Conservation (phyloP, 2,329 filamentous ascomycete genomes). For the Calcarisporium arbuscula region DNA sequence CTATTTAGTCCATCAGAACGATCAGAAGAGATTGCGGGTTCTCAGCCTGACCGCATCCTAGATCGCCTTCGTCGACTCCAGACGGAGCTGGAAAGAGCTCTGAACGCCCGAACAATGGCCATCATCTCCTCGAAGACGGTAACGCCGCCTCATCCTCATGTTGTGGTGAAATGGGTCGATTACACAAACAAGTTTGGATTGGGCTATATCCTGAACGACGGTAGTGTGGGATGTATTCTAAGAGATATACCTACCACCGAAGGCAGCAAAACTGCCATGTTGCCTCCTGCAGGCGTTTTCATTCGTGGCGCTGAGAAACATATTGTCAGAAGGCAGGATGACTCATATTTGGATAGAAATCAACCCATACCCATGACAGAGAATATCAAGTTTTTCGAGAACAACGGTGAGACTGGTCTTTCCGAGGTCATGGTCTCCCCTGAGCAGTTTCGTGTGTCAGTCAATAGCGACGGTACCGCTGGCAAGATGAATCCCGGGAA, state of each 20-base stretch:
- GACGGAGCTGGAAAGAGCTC: slow-evolving; percentile 53
- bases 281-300: slow-evolving; percentile 66
- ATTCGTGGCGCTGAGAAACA: slow-evolving; percentile 67
- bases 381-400: slow-evolving; percentile 67
- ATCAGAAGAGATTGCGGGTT: slow-evolving; percentile 42
- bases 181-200: slow-evolving; percentile 84
- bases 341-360: slow-evolving; percentile 47
- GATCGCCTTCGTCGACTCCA: slow-evolving; percentile 51
- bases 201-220: slow-evolving; percentile 77
- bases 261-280: slow-evolving; percentile 41
- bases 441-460: slow-evolving; percentile 49
- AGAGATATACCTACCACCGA: slow-evolving; percentile 48
- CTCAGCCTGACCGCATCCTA: slow-evolving; percentile 52
- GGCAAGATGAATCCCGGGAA: slow-evolving; percentile 56
- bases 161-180: slow-evolving; percentile 78
- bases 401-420: slow-evolving; percentile 58
- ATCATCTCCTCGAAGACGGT: slow-evolving; percentile 49
- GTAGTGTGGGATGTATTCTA: slow-evolving; percentile 68
- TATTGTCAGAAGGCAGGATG: slow-evolving; percentile 55
- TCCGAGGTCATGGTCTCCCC: slow-evolving; percentile 58
- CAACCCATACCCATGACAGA: slow-evolving; percentile 59
- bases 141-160: slow-evolving; percentile 51
- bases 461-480: slow-evolving; percentile 53
- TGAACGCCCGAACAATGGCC: slow-evolving; percentile 58
- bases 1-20: slow-evolving; percentile 52